These are phyloP conservation scores for Pleurozium schreberi DNA, from an alignment of 225 moss, liverwort and hornwort species.

Conservation along the genomic window DNA sequence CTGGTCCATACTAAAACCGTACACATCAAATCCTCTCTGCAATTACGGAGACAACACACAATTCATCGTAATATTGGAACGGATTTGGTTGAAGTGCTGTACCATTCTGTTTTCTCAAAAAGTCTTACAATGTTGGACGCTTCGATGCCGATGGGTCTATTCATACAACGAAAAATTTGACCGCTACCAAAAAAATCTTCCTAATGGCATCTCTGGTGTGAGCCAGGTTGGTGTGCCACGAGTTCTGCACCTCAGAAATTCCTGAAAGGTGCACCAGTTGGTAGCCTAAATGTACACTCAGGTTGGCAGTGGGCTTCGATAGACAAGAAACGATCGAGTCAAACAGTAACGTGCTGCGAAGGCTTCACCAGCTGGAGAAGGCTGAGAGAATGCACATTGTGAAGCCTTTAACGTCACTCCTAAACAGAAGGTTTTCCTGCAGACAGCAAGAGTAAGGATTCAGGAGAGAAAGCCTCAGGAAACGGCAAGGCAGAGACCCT, in stretches of 20 bases:
- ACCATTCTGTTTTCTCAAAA: neutral
- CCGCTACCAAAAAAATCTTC: neutral
- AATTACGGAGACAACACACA: neutral
- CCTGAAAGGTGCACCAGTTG: neutral
- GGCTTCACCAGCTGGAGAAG: constrained; percentile 73
- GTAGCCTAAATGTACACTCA: neutral
- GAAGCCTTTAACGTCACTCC: constrained; percentile 49
- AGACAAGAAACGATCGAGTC: constrained; percentile 69
- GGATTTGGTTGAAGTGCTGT: neutral
- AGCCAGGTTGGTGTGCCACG: neutral
- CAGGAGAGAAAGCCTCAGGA: neutral
- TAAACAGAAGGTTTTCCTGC: constrained; percentile 75
- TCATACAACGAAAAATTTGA: neutral
- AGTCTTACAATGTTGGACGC: neutral
- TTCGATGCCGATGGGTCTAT: neutral
- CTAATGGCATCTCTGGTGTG: neutral
- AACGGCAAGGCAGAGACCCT: neutral
- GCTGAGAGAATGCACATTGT: constrained; percentile 90
- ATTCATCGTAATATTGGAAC: too few species aligned
- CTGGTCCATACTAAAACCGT: neutral
- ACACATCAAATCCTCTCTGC: neutral
- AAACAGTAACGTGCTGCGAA: constrained; percentile 71
- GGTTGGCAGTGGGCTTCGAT: constrained; percentile 20
- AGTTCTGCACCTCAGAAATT: neutral
- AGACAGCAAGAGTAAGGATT: neutral